These are phyloP conservation scores for Globisporangium radiosum DNA, from an alignment of 352 stramenopile genomes.

Conservation along the genomic window DNA sequence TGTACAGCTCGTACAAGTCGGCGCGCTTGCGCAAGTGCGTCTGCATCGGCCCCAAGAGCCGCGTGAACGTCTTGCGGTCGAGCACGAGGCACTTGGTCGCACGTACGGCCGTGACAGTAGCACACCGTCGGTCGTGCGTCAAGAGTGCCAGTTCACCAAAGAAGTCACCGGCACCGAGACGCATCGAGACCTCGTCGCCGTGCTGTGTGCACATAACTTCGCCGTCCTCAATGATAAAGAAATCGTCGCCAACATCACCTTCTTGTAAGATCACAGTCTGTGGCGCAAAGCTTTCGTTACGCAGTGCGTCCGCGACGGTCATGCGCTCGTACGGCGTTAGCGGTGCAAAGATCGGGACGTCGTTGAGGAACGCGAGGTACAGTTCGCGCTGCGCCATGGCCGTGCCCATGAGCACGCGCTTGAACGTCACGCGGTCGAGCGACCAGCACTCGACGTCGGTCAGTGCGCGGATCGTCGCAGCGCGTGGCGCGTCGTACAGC, in stretches of 20 bases:
- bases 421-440: conserved; percentile 76
- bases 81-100: conserved; percentile 82
- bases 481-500: conserved; percentile 88
- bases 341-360: conserved; percentile 71
- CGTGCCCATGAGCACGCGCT: conserved; percentile 59
- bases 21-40: conserved; percentile 76
- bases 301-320: conserved; percentile 66
- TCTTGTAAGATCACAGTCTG: conserved; percentile 40
- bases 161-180: conserved; percentile 51
- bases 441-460: conserved; percentile 81
- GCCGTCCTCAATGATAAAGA: conserved; percentile 75
- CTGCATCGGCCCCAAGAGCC: conserved; percentile 82
- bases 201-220: conserved; percentile 58
- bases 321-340: conserved; percentile 69
- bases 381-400: conserved; percentile 58
- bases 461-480: conserved; percentile 72
- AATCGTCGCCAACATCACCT: conserved; percentile 58
- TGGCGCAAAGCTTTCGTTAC: conserved; percentile 41
- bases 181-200: conserved; percentile 50
- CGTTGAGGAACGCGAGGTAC: conserved; percentile 52
- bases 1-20: conserved; percentile 67
- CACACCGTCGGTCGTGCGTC: conserved; percentile 79
- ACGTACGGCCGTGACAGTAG: conserved; percentile 81
- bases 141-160: conserved; percentile 87
- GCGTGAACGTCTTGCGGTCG: conserved; percentile 87